phyloP scores from a whole-genome alignment of 2,329 filamentous ascomycete species.

The Xylaria sp. region DNA sequence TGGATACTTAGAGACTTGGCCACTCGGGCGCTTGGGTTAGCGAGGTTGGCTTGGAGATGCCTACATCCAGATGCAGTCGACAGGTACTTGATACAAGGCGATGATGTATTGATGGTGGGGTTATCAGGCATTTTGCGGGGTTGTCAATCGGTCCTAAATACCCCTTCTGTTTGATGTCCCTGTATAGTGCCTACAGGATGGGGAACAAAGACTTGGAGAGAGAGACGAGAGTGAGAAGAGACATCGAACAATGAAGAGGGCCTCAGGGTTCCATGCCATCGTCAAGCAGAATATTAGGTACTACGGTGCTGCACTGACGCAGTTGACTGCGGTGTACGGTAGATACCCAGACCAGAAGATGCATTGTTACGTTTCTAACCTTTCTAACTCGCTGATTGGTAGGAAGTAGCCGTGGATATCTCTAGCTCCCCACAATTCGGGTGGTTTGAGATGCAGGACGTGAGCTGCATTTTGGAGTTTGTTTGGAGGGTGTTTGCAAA shows the following conservation, averaged over 20 bases:
- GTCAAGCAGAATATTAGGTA: slow-evolving; percentile 12
- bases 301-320: slow-evolving; percentile 8
- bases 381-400: slow-evolving; percentile 19
- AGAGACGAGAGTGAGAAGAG: too few species aligned
- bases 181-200: background rate
- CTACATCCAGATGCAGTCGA: background rate
- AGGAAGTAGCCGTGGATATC: slow-evolving; percentile 26
- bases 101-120: slow-evolving; percentile 17
- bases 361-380: slow-evolving; percentile 26
- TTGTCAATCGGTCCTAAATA: slow-evolving; percentile 22
- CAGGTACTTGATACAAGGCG: background rate
- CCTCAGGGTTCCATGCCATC: slow-evolving; percentile 14
- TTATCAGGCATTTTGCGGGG: slow-evolving; percentile 28
- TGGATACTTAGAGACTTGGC: background rate
- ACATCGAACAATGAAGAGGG: slow-evolving; percentile 10
- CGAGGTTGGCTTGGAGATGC: background rate
- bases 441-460: slow-evolving; percentile 26
- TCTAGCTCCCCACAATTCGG: slow-evolving; percentile 33
- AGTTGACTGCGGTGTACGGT: background rate
- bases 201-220: slow-evolving; percentile 24
- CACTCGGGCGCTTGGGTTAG: background rate
- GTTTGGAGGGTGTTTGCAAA: slow-evolving; percentile 21
- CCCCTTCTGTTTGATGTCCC: slow-evolving; percentile 16
- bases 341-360: slow-evolving; percentile 1
- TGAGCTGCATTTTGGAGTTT: slow-evolving; percentile 20